Evolutionary conservation across 345 rosid species (phyloP).

Genomic region (Triadica sebifera): DNA sequence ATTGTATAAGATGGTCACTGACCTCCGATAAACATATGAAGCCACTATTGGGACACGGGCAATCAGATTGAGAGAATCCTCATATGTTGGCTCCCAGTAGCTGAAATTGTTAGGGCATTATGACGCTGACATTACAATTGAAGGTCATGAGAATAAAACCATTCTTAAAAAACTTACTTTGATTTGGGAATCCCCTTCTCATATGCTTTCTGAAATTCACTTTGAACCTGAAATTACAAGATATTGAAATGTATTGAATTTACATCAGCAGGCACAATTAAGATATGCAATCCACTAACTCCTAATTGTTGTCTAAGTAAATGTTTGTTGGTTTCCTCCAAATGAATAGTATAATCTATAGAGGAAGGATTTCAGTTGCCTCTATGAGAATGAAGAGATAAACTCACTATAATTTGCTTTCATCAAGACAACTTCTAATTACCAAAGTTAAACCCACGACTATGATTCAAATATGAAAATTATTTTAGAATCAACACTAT

Average conservation of each 20-base stretch:
- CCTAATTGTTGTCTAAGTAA: background rate
- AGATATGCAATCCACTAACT: slow-evolving; percentile 1
- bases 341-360: background rate
- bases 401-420: background rate
- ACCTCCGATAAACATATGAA: slow-evolving; percentile 89
- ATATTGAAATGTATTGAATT: slow-evolving; percentile 6
- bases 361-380: background rate
- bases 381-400: background rate
- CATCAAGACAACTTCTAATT: background rate
- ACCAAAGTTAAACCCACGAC: background rate
- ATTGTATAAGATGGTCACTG: slow-evolving; percentile 26
- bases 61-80: slow-evolving; percentile 86
- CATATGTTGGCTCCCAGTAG: slow-evolving; percentile 97
- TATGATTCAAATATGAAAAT: background rate
- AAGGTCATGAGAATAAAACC: slow-evolving; percentile 18
- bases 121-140: slow-evolving; percentile 14
- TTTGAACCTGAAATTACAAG: slow-evolving; percentile 64
- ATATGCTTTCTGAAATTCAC: slow-evolving; percentile 96
- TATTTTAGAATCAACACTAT: background rate
- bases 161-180: slow-evolving; percentile 49
- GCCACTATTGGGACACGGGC: slow-evolving; percentile 89
- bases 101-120: slow-evolving; percentile 39
- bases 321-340: background rate
- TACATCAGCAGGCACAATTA: background rate
- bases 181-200: slow-evolving; percentile 85